Evolutionary conservation across 805 yeast genomes (phyloP).

Genomic region (Candida ulmi): DNA sequence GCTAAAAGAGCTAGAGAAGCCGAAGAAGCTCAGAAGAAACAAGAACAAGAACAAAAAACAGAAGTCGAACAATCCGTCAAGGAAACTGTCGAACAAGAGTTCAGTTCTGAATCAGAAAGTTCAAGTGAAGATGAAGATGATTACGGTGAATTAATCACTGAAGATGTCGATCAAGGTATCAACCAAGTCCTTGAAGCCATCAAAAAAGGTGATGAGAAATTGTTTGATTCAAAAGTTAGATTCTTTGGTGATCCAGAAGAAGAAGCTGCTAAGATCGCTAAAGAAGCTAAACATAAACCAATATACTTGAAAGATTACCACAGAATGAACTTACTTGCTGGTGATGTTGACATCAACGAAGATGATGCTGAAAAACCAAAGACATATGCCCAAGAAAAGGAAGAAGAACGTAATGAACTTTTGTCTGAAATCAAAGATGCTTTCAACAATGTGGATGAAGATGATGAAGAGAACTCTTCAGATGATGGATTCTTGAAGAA

Average conservation of each 20-base stretch:
- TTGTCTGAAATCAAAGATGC: slow-evolving; percentile 73
- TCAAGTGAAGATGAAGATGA: slow-evolving; percentile 80
- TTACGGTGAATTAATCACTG: slow-evolving; percentile 81
- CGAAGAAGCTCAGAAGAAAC: slow-evolving; percentile 17
- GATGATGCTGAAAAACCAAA: slow-evolving; percentile 55
- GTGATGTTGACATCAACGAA: slow-evolving; percentile 42
- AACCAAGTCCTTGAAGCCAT: slow-evolving; percentile 66
- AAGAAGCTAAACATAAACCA: slow-evolving; percentile 51
- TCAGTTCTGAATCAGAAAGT: slow-evolving; percentile 33
- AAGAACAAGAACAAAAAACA: slow-evolving; percentile 22
- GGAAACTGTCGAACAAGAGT: slow-evolving; percentile 26
- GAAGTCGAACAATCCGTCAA: slow-evolving; percentile 15
- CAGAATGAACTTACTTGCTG: slow-evolving; percentile 72
- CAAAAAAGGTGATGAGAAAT: slow-evolving; percentile 54
- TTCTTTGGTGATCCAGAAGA: slow-evolving; percentile 67
- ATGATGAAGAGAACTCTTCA: slow-evolving; percentile 33
- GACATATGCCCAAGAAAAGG: slow-evolving; percentile 71
- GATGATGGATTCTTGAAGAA: slow-evolving; percentile 54
- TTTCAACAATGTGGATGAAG: slow-evolving; percentile 41
- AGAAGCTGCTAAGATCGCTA: slow-evolving; percentile 25
- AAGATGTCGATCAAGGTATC: slow-evolving; percentile 78
- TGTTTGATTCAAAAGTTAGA: slow-evolving; percentile 61
- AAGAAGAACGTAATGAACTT: slow-evolving; percentile 69
- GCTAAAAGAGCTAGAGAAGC: slow-evolving; percentile 62
- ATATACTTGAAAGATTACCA: slow-evolving; percentile 90